A percentile compares a stretch with the other conserved stretches of the same genome.
These are phyloP conservation scores for Citrus cavaleriei DNA, from an alignment of 345 rosid species.

Conservation along the genomic window DNA sequence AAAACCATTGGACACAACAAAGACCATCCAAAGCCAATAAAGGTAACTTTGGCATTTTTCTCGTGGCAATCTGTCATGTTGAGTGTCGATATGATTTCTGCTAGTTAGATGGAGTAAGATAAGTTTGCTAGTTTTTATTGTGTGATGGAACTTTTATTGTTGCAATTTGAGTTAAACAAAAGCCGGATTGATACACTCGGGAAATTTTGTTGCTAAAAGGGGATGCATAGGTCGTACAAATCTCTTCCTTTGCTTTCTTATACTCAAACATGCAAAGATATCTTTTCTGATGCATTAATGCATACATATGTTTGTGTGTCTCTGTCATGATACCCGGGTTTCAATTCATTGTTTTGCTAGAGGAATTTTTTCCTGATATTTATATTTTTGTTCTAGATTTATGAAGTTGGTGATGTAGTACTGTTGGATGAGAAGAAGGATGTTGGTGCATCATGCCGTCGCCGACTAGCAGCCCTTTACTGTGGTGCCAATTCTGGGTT, in stretches of 20 bases:
- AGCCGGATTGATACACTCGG: not conserved
- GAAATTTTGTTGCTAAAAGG: not conserved
- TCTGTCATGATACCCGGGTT: not conserved
- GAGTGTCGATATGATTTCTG: not conserved
- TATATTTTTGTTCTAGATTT: conserved; percentile 48
- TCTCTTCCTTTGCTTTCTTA: not conserved
- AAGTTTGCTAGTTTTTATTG: not conserved
- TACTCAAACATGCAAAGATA: not conserved
- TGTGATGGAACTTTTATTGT: not conserved
- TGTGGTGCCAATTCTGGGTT: conserved; percentile 95
- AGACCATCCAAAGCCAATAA: conserved; percentile 90
- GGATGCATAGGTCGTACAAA: not conserved
- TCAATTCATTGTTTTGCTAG: not conserved
- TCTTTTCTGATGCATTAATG: not conserved
- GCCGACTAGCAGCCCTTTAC: conserved; percentile 68
- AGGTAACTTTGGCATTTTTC: conserved; percentile 40
- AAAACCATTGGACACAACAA: conserved; percentile 83
- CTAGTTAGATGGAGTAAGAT: not conserved
- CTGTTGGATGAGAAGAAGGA: conserved; percentile 64
- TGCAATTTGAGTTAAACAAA: not conserved
- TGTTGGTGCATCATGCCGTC: conserved; percentile 76
- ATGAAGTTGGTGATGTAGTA: conserved; percentile 74
- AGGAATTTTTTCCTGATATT: not conserved
- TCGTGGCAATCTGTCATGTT: not conserved
- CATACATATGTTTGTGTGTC: not conserved